A percentile compares a stretch with the other conserved stretches of the same genome.
Evolutionary conservation across 2,329 filamentous ascomycete species (phyloP).

Genomic region (Pestalotiopsis sp.): DNA sequence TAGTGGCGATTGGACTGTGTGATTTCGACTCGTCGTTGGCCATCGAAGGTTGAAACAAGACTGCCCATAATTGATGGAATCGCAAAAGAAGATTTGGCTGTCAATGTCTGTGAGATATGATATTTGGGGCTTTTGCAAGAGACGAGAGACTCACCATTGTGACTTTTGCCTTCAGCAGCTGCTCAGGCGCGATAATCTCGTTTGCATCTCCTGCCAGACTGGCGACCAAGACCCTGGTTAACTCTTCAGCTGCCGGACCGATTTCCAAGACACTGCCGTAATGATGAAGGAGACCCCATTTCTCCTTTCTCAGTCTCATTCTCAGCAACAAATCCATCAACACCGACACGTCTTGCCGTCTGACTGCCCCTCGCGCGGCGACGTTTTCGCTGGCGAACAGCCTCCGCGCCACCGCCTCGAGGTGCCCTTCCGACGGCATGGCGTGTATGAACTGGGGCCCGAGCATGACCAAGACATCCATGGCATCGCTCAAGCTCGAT

Average conservation of each 20-base stretch:
- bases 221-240: neutral
- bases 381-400: neutral
- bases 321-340: neutral
- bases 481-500: neutral
- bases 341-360: neutral
- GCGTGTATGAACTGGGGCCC: neutral
- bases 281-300: neutral
- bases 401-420: neutral
- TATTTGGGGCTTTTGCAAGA: no score
- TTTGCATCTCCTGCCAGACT: neutral
- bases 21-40: neutral
- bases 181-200: neutral
- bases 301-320: neutral
- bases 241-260: neutral
- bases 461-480: neutral
- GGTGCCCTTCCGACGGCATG: neutral
- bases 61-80: slow-evolving; percentile 3
- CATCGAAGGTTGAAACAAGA: neutral
- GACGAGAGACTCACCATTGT: no score
- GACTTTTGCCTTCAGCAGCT: neutral
- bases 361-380: neutral
- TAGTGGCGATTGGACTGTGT: neutral
- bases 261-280: neutral
- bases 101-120: neutral
- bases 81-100: neutral